Evolutionary conservation across 2,329 filamentous ascomycete species (phyloP).

Genomic region (Ophiostoma angusticollis): DNA sequence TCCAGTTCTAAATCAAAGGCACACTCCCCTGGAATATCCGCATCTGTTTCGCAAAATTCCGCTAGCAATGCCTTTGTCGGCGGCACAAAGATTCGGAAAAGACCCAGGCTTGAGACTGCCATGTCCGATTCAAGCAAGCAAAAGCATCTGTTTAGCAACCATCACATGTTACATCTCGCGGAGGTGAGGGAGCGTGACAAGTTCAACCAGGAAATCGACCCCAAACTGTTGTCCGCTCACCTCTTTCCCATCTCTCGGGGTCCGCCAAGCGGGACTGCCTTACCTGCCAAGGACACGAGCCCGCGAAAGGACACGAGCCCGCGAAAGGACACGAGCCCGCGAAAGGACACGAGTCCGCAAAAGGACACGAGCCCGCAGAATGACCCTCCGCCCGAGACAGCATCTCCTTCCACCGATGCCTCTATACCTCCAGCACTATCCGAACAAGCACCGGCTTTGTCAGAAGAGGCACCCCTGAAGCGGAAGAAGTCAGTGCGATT

Average conservation of each 20-base stretch:
- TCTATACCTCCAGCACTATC: neutral
- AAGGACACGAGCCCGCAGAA: too few species aligned
- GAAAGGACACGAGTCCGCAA: too few species aligned
- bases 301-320: neutral
- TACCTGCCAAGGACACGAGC: neutral
- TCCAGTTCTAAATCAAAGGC: too few species aligned
- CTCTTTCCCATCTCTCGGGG: slow-evolving; percentile 20
- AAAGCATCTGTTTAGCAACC: slow-evolving; percentile 28
- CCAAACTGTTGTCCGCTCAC: slow-evolving; percentile 16
- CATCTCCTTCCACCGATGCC: too few species aligned
- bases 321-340: neutral
- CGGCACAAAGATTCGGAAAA: slow-evolving; percentile 27
- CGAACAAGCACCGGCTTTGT: neutral
- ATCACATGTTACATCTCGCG: slow-evolving; percentile 26
- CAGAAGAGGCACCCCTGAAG: neutral
- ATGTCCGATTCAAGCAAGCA: slow-evolving; percentile 29
- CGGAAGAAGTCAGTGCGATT: slow-evolving; percentile 27
- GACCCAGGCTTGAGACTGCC: slow-evolving; percentile 24
- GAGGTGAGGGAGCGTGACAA: slow-evolving; percentile 30
- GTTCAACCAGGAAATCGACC: slow-evolving; percentile 28
- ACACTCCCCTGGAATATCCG: too few species aligned
- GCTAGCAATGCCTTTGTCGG: slow-evolving; percentile 32
- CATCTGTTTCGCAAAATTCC: slow-evolving; percentile 16
- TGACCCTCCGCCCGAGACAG: too few species aligned
- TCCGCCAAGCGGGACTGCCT: slow-evolving; percentile 8